A percentile compares a stretch with the other conserved stretches of the same genome.
phyloP scores from a whole-genome alignment of 305 asterid genomes.

The Fraxinus sp. region DNA sequence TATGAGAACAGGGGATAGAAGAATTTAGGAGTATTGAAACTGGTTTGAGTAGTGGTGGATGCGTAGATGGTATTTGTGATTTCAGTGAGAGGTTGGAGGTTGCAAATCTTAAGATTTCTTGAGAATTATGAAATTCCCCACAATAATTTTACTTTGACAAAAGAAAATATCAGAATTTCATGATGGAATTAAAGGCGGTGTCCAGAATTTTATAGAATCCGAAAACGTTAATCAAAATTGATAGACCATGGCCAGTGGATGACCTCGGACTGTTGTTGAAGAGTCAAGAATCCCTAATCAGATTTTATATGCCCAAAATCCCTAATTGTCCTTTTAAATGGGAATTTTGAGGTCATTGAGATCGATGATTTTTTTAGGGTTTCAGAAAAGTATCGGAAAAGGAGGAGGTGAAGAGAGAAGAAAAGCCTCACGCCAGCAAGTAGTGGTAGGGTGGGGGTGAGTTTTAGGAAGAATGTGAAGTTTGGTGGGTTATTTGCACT shows the following conservation, averaged over 20 bases:
- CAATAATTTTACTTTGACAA: not conserved
- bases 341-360: not conserved
- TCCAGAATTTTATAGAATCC: not conserved
- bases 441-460: too few species aligned
- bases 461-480: too few species aligned
- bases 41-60: not conserved
- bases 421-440: too few species aligned
- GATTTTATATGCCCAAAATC: not conserved
- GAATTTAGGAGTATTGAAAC: not conserved
- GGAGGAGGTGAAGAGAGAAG: not conserved
- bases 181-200: not conserved
- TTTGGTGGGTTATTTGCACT: too few species aligned
- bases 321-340: too few species aligned
- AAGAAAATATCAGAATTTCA: not conserved
- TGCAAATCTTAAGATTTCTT: not conserved
- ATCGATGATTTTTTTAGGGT: conserved; percentile 20
- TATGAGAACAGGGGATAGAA: not conserved
- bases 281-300: not conserved
- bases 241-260: not conserved
- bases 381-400: conserved; percentile 37
- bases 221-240: not conserved
- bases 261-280: not conserved
- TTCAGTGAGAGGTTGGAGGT: not conserved
- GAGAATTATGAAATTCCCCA: not conserved
- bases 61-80: not conserved